Conservation (phyloP, 805 yeast genomes). For the Saturnispora besseyi region DNA sequence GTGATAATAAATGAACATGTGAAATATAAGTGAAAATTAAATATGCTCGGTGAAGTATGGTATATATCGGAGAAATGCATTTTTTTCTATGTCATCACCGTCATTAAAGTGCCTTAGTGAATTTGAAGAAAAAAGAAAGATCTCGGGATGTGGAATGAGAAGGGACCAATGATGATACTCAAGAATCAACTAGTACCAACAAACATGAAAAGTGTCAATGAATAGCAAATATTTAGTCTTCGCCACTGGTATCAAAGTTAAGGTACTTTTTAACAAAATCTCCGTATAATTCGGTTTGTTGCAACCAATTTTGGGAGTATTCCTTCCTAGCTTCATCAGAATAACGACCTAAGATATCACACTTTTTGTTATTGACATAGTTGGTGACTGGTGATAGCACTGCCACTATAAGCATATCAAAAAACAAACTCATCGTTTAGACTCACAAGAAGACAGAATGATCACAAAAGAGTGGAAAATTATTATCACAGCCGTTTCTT, state of each 20-base stretch:
- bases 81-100: not conserved
- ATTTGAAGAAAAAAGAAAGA: too few species aligned
- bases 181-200: not conserved
- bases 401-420: slow-evolving; percentile 14
- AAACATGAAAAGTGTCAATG: not conserved
- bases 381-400: slow-evolving; percentile 11
- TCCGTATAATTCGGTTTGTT: slow-evolving; percentile 13
- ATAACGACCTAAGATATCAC: slow-evolving; percentile 11
- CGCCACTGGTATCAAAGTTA: slow-evolving; percentile 4
- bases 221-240: not conserved
- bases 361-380: slow-evolving; percentile 14
- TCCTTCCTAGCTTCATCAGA: slow-evolving; percentile 10
- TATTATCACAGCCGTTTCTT: not conserved
- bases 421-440: slow-evolving; percentile 11
- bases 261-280: slow-evolving; percentile 13
- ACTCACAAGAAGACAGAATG: not conserved
- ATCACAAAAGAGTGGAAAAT: not conserved
- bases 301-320: slow-evolving; percentile 12
- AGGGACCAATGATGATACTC: too few species aligned
- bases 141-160: too few species aligned
- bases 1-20: too few species aligned
- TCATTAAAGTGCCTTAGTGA: not conserved
- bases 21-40: not conserved
- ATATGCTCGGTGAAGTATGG: not conserved
- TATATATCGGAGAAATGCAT: not conserved